Evolutionary conservation across 164 flowering plant genomes (phyloP), one percentile per base, ranked within the genome.

Genomic region (Vitis amurensis): DNA sequence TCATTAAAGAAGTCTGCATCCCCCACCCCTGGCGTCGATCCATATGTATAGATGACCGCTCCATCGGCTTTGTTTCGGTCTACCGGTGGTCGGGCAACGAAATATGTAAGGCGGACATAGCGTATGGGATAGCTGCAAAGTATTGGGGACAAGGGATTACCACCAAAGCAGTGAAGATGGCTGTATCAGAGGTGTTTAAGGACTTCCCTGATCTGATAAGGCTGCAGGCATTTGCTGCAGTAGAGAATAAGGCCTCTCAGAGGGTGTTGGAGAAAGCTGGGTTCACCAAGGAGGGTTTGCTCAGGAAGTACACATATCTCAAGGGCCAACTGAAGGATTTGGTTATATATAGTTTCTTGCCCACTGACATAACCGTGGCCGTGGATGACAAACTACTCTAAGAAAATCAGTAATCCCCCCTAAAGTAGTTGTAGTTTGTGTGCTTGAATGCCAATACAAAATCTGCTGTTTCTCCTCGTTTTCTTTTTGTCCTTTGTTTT

Each of bases 221-320:
- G 72, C 30, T 84, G 57, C 78, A 82, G 52, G 85, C 81, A 9
- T 61, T 74, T 58, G 84, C 68, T 29, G 67, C 53, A 23, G 64
- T 59, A 3, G 80, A 78, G 23, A 85, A 85, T 64, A 58, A 11
- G 49, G 84, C 72, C 6, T 83, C 87, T 12, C 83, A 80, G 58
- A 83, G 80, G 70, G 85, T 86, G 3, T 27, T 86, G 37, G 86
- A 86, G 77, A 86, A 82, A 61, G 79, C 63, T 56, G 86, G 87
- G 67, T 86, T 86, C 48, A 59, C 44, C 4, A 79, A 49, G 66
- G 87, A 86, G 50, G 87, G 82, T 47, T 2, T 84, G 7, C 27
- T 84, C 56, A 82, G 87, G 71, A 82, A 82, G 66, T 80, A 79
- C 69, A 9, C 16, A 11, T 64, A 49, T 59, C 11, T 69, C 3